These are phyloP conservation scores for Paraphoma sp. DNA, from an alignment of 2,329 filamentous ascomycete species.

Conservation along the genomic window DNA sequence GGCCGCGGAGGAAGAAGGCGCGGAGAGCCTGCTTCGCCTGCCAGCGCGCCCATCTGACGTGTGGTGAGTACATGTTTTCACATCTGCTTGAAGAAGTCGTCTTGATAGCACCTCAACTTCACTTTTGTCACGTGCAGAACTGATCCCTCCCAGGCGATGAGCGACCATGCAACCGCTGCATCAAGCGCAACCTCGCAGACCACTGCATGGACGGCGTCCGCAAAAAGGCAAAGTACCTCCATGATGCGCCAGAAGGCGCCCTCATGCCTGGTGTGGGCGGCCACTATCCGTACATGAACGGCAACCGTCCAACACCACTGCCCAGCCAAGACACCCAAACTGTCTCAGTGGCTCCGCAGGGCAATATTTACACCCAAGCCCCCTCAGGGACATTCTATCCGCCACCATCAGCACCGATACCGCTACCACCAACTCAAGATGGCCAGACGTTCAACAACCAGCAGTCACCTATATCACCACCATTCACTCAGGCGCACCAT, in stretches of 20 bases:
- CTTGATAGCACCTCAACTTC: background rate
- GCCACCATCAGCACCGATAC: slow-evolving; percentile 45
- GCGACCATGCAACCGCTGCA: slow-evolving; percentile 89
- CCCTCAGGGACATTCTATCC: slow-evolving; percentile 50
- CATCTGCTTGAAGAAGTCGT: background rate
- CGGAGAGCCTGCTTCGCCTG: slow-evolving; percentile 95
- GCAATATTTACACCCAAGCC: slow-evolving; percentile 54
- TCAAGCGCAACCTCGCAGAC: slow-evolving; percentile 90
- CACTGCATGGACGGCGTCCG: slow-evolving; percentile 94
- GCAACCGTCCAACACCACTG: slow-evolving; percentile 52
- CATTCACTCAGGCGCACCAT: slow-evolving; percentile 66
- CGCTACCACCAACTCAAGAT: slow-evolving; percentile 53
- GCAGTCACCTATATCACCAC: slow-evolving; percentile 77
- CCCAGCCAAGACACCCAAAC: slow-evolving; percentile 33
- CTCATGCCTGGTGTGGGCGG: slow-evolving; percentile 83
- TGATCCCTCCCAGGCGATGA: slow-evolving; percentile 76
- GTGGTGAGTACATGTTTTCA: slow-evolving; percentile 73
- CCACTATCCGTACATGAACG: slow-evolving; percentile 65
- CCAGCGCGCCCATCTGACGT: slow-evolving; percentile 95
- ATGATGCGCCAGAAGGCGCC: slow-evolving; percentile 90
- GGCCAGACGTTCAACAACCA: slow-evolving; percentile 66
- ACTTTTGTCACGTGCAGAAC: background rate
- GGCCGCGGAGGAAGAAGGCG: slow-evolving; percentile 94
- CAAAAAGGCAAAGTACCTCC: slow-evolving; percentile 98
- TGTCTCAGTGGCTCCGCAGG: slow-evolving; percentile 37